Conservation (phyloP, 768 basidiomycete species). For the Tulasnella sp. region DNA sequence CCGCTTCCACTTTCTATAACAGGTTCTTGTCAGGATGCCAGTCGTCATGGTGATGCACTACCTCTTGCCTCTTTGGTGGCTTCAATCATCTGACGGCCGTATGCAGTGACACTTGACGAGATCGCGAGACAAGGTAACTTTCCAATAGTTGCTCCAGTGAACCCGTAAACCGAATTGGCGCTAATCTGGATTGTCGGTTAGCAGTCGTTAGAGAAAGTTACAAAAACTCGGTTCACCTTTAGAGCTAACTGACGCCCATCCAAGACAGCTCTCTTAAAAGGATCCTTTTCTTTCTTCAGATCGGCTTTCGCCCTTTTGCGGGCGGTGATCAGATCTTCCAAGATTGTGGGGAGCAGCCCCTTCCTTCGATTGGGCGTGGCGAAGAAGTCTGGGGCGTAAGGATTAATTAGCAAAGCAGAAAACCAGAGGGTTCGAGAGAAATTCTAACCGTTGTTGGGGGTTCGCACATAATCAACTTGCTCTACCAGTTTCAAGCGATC, state of each 20-base stretch:
- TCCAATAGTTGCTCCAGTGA: slow-evolving; percentile 96
- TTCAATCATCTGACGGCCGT: slow-evolving; percentile 99
- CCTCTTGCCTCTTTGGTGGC: slow-evolving; percentile 78
- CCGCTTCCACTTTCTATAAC: slow-evolving; percentile 79
- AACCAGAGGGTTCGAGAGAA: background rate
- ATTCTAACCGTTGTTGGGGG: slow-evolving; percentile 86
- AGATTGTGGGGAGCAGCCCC: slow-evolving; percentile 85
- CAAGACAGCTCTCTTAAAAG: slow-evolving; percentile 94
- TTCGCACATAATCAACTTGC: slow-evolving; percentile 89
- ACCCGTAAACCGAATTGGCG: slow-evolving; percentile 98
- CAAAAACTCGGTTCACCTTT: slow-evolving; percentile 59
- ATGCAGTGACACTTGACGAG: slow-evolving; percentile 92
- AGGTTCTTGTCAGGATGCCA: background rate
- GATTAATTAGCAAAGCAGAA: slow-evolving; percentile 21
- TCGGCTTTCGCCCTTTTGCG: slow-evolving; percentile 95
- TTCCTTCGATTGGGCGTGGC: slow-evolving; percentile 73
- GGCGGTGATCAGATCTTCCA: slow-evolving; percentile 91
- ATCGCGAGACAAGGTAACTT: slow-evolving; percentile 95
- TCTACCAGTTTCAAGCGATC: slow-evolving; percentile 76
- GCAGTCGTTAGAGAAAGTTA: background rate
- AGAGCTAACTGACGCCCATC: slow-evolving; percentile 97
- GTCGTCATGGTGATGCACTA: background rate
- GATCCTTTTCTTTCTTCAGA: slow-evolving; percentile 94
- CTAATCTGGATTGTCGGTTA: slow-evolving; percentile 64
- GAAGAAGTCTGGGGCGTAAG: slow-evolving; percentile 71